Evolutionary conservation across 371 early-diverging fungal species (phyloP).

Genomic region (Apophysomyces variabilis): DNA sequence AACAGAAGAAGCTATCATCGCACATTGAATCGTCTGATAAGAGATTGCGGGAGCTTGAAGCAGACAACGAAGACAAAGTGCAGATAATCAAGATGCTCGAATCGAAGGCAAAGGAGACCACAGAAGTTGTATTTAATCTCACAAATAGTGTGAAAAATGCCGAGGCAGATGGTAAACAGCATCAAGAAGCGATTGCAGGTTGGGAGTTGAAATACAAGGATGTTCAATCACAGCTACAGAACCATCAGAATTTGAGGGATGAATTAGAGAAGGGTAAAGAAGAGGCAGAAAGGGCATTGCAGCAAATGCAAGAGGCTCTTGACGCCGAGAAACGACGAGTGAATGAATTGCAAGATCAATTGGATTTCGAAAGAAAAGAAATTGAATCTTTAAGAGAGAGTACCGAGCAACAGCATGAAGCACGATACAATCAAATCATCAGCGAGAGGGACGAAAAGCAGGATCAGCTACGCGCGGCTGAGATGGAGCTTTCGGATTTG

Average conservation of each 20-base stretch:
- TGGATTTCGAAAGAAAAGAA: neutral
- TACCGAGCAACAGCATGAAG: neutral
- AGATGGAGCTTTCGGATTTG: neutral
- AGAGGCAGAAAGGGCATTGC: neutral
- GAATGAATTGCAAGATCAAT: neutral
- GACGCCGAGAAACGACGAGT: neutral
- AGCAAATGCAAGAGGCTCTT: neutral
- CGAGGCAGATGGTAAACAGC: neutral
- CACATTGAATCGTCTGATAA: neutral
- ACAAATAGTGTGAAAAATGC: neutral
- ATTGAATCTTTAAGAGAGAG: neutral
- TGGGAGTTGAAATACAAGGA: conserved; percentile 1
- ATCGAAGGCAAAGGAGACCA: neutral
- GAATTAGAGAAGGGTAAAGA: neutral
- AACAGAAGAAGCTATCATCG: neutral
- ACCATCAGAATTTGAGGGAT: neutral
- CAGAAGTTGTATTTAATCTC: neutral
- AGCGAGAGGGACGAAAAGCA: neutral
- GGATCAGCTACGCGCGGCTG: neutral
- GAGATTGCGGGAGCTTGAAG: neutral
- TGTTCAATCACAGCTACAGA: neutral
- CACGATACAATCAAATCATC: neutral
- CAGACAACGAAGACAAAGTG: neutral
- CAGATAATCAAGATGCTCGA: neutral
- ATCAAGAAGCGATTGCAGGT: neutral